phyloP scores from a whole-genome alignment of 2,329 filamentous ascomycete genomes.

The Cercospora sojina region DNA sequence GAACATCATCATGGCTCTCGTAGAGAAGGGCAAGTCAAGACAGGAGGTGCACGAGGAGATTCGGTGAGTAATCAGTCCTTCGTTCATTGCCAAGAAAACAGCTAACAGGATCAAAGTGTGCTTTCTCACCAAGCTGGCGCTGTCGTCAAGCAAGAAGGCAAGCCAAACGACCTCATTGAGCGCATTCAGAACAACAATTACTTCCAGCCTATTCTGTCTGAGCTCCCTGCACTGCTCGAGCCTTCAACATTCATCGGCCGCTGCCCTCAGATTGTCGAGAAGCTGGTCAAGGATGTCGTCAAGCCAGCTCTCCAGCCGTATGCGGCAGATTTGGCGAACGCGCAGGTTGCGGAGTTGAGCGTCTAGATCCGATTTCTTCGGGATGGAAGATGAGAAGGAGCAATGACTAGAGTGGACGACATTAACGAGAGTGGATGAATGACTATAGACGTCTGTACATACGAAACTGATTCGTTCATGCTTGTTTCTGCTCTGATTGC shows the following conservation, averaged over 20 bases:
- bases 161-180: slow-evolving; percentile 77
- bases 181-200: slow-evolving; percentile 70
- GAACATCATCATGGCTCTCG: slow-evolving; percentile 75
- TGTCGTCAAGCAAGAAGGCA: slow-evolving; percentile 70
- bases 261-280: slow-evolving; percentile 43
- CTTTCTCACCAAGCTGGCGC: slow-evolving; percentile 72
- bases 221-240: slow-evolving; percentile 41
- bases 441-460: background rate
- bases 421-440: background rate
- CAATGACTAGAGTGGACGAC: background rate
- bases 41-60: slow-evolving; percentile 88
- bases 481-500: background rate
- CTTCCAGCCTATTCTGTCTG: slow-evolving; percentile 56
- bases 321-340: slow-evolving; percentile 28
- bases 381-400: background rate
- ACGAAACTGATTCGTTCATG: background rate
- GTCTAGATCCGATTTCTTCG: slow-evolving; percentile 21
- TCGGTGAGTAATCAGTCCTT: slow-evolving; percentile 38
- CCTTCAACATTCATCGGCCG: slow-evolving; percentile 41
- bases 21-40: slow-evolving; percentile 66
- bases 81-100: background rate
- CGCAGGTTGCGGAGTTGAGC: slow-evolving; percentile 34
- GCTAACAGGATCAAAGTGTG: slow-evolving; percentile 46
- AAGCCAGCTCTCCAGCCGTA: slow-evolving; percentile 40
- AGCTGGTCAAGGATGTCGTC: slow-evolving; percentile 41